A percentile compares a stretch with the other conserved stretches of the same genome.
Evolutionary conservation across 1,284 basidiomycete genomes (phyloP).

Genomic region (Chiua sp.): DNA sequence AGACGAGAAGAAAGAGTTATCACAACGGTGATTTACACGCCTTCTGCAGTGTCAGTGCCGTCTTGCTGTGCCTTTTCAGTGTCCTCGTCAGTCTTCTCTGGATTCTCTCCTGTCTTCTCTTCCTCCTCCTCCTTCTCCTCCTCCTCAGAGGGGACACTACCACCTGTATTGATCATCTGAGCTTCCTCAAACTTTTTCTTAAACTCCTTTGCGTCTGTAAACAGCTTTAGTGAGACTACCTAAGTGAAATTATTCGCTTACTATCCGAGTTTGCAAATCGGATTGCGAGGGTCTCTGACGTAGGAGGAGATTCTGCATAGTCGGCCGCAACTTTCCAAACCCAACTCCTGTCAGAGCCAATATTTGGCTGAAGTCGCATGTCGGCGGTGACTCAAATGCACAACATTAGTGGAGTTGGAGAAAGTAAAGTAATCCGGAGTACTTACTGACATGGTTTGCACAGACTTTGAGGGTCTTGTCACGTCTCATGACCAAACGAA

Average conservation of each 20-base stretch:
- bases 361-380: constrained; percentile 97
- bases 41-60: constrained; percentile 12
- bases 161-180: constrained; percentile 69
- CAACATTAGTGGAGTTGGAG: constrained; percentile 4
- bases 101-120: constrained; percentile 38
- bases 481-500: constrained; percentile 98
- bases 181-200: constrained; percentile 88
- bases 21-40: constrained; percentile 1
- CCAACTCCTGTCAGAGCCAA: constrained; percentile 99
- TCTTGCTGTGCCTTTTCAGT: constrained; percentile 35
- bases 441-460: constrained; percentile 96
- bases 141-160: constrained; percentile 37
- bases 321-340: constrained; percentile 98
- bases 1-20: constrained; percentile 33
- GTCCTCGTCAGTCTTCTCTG: constrained; percentile 37
- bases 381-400: constrained; percentile 75
- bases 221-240: constrained; percentile 1
- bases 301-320: constrained; percentile 89
- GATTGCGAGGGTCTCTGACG: constrained; percentile 95
- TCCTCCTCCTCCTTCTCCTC: constrained; percentile 35
- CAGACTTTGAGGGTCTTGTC: constrained; percentile 99
- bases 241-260: constrained; percentile 49
- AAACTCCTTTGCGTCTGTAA: constrained; percentile 84
- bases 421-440: not conserved
- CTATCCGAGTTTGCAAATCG: constrained; percentile 98